Evolutionary conservation across 2,329 filamentous ascomycete genomes (phyloP).

Genomic region (Colletotrichum sp.): DNA sequence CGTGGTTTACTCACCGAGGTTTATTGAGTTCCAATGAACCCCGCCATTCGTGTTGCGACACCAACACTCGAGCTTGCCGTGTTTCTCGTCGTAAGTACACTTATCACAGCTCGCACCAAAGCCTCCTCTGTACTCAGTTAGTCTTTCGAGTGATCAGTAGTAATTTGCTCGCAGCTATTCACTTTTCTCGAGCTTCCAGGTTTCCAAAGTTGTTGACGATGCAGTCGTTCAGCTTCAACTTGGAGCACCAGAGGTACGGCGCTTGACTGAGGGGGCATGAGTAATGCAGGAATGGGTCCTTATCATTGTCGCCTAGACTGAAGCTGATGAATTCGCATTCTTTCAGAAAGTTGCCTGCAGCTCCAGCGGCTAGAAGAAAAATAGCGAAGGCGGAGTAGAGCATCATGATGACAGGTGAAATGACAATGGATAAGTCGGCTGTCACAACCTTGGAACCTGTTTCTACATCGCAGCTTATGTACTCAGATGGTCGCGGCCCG

Average conservation of each 20-base stretch:
- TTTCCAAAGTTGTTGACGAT: neutral
- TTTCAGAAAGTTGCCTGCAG: neutral
- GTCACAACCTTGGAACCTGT: neutral
- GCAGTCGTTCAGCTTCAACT: neutral
- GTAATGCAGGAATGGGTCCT: neutral
- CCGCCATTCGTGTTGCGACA: neutral
- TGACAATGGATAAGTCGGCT: neutral
- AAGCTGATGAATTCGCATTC: neutral
- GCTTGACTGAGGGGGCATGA: neutral
- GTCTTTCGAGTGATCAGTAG: accelerated
- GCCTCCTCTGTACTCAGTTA: neutral
- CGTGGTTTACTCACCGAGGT: neutral
- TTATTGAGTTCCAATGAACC: neutral
- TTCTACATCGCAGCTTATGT: neutral
- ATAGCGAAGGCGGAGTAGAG: neutral
- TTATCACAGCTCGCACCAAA: neutral
- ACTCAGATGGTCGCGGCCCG: neutral
- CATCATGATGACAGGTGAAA: neutral
- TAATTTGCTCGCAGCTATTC: accelerated
- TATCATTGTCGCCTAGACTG: neutral
- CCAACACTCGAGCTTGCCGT: neutral
- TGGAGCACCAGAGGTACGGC: neutral
- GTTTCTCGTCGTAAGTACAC: neutral
- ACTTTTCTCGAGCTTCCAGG: neutral
- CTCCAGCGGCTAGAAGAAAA: neutral